Percentiles rank a stretch among this genome's conserved stretches.
These are phyloP conservation scores for Kickxella alabastrina DNA, from an alignment of 192 early-diverging fungal species.

Conservation along the genomic window DNA sequence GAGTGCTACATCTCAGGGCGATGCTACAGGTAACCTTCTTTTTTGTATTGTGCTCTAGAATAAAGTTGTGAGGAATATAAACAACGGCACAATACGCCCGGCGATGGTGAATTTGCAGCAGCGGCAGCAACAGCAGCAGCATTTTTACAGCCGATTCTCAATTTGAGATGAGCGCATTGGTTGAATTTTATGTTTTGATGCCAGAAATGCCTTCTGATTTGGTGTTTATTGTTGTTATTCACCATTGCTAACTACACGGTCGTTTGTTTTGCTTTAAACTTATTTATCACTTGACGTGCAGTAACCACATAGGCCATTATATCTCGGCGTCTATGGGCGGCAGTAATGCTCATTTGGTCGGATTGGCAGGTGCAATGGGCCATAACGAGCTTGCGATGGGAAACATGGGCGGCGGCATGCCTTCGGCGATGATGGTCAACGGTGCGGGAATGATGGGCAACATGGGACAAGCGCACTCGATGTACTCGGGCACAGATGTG, in stretches of 20 bases:
- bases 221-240: not conserved
- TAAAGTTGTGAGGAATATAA: not conserved
- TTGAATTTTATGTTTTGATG: not conserved
- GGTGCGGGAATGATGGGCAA: slow-evolving; percentile 34
- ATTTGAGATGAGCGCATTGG: not conserved
- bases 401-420: slow-evolving; percentile 32
- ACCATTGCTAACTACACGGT: not conserved
- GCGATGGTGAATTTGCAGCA: no score
- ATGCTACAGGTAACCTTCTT: slow-evolving; percentile 29
- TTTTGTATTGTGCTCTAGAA: not conserved
- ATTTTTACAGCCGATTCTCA: not conserved
- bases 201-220: no score
- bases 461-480: slow-evolving; percentile 31
- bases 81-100: not conserved
- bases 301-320: slow-evolving; percentile 19
- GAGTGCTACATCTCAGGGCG: slow-evolving; percentile 29
- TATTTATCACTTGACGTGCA: slow-evolving; percentile 5
- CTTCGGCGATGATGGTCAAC: slow-evolving; percentile 52
- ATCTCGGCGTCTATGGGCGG: slow-evolving; percentile 41
- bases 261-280: not conserved
- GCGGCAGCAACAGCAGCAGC: not conserved
- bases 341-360: slow-evolving; percentile 40
- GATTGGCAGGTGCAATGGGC: slow-evolving; percentile 32
- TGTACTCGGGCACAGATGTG: slow-evolving; percentile 38
- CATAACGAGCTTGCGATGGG: slow-evolving; percentile 26